These are phyloP conservation scores for Shiraia sp. DNA, from an alignment of 2,329 filamentous ascomycete genomes.

Conservation along the genomic window DNA sequence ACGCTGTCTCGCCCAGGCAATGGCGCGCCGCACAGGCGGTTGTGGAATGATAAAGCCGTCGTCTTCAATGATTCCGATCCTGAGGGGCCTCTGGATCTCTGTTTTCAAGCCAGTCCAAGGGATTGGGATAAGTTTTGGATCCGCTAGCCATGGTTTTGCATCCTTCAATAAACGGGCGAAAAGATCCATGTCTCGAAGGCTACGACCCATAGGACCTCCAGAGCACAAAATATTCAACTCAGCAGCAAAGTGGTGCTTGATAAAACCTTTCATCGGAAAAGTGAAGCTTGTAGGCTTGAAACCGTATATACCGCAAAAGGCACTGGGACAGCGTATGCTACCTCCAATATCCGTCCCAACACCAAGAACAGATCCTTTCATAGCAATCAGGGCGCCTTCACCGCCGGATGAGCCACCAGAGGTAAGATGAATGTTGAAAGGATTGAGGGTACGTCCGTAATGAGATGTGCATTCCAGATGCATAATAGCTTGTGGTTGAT, in stretches of 20 bases:
- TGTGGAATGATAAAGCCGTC: conserved; percentile 47
- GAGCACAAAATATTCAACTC: conserved; percentile 20
- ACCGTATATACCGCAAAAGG: conserved; percentile 32
- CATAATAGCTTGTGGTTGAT: conserved; percentile 57
- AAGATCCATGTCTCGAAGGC: conserved; percentile 18
- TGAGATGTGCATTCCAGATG: conserved; percentile 61
- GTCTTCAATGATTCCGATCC: conserved; percentile 50
- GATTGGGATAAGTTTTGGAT: conserved; percentile 19
- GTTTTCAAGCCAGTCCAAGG: conserved; percentile 24
- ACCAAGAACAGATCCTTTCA: conserved; percentile 23
- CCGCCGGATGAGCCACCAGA: conserved; percentile 52
- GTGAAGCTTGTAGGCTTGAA: conserved; percentile 28
- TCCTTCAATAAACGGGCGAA: conserved; percentile 15
- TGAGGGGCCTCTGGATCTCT: conserved; percentile 27
- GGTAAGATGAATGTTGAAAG: conserved; percentile 50
- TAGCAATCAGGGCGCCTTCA: conserved; percentile 24
- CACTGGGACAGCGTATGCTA: conserved; percentile 23
- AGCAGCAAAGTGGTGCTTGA: conserved; percentile 9
- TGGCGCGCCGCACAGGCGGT: conserved; percentile 43
- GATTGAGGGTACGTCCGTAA: conserved; percentile 48
- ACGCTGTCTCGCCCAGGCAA: conserved; percentile 39
- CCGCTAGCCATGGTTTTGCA: conserved; percentile 17
- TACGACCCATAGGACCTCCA: conserved; percentile 20
- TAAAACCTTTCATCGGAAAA: conserved; percentile 15
- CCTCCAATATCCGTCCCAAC: conserved; percentile 33